phyloP scores from a whole-genome alignment of 2,329 filamentous ascomycete species.

The Thelonectria rubi region DNA sequence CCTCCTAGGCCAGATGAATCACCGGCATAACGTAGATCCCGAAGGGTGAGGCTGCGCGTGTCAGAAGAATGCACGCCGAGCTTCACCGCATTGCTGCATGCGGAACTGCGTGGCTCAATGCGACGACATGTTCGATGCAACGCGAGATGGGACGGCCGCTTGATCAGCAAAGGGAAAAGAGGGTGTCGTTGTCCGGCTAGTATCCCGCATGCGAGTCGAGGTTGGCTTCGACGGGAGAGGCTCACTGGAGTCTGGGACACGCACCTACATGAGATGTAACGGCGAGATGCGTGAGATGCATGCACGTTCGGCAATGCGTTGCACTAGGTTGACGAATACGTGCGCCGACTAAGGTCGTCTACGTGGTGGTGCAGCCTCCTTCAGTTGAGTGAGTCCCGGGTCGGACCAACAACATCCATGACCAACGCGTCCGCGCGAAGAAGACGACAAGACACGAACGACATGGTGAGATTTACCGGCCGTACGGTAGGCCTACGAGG shows the following conservation, averaged over 20 bases:
- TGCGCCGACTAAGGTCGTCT: too few relatives aligned
- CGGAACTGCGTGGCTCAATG: conserved; percentile 5
- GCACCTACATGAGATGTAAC: conserved; percentile 15
- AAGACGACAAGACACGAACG: not conserved
- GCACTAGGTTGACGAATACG: not conserved
- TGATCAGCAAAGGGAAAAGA: too few relatives aligned
- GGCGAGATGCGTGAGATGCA: not conserved
- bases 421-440: not conserved
- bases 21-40: conserved; percentile 7
- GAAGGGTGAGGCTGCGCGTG: not conserved
- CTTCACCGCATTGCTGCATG: conserved; percentile 2
- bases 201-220: not conserved
- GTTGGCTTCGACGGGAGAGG: conserved; percentile 1
- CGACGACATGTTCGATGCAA: conserved; percentile 5
- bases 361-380: too few relatives aligned
- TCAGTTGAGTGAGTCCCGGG: not conserved
- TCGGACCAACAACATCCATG: not conserved
- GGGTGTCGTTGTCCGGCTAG: too few relatives aligned
- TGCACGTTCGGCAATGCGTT: conserved; percentile 5
- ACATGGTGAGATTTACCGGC: not conserved
- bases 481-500: conserved; percentile 8
- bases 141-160: not conserved
- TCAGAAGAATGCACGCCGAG: not conserved
- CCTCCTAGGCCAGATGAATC: not conserved
- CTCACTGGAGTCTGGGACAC: conserved; percentile 6